Evolutionary conservation across 129 eudicot species (phyloP).

Genomic region (Flaveria trinervia): DNA sequence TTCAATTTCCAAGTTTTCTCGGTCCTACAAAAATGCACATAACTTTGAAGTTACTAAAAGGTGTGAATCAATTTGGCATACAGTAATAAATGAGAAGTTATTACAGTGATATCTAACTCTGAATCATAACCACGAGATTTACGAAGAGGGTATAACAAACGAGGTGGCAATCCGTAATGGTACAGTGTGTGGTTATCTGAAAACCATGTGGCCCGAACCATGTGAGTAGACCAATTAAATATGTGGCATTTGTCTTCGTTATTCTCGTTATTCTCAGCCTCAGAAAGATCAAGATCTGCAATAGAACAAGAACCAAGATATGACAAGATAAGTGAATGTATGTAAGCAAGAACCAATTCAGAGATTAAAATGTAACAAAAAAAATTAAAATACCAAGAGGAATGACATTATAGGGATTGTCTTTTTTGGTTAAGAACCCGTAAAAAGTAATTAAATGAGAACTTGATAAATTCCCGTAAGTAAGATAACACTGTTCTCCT

Average conservation of each 20-base stretch:
- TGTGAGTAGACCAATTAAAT: constrained; percentile 64
- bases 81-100: constrained; percentile 6
- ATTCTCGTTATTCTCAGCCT: constrained; percentile 32
- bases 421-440: constrained; percentile 72
- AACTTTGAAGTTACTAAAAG: neutral
- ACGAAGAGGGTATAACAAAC: constrained; percentile 63
- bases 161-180: constrained; percentile 78
- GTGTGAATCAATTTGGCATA: neutral
- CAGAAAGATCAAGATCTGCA: constrained; percentile 62
- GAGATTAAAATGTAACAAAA: neutral
- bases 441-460: constrained; percentile 80
- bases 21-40: constrained; percentile 41
- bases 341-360: constrained; percentile 13
- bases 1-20: constrained; percentile 64
- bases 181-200: constrained; percentile 63
- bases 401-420: constrained; percentile 75
- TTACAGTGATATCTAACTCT: constrained; percentile 49
- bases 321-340: neutral
- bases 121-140: constrained; percentile 36
- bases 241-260: constrained; percentile 28
- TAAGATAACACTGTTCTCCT: constrained; percentile 83
- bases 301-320: constrained; percentile 17
- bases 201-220: constrained; percentile 93
- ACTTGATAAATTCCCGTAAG: constrained; percentile 76
- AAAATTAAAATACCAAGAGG: constrained; percentile 59